These are phyloP conservation scores for Komagataella pastoris DNA, from an alignment of 805 yeast species.

Conservation along the genomic window DNA sequence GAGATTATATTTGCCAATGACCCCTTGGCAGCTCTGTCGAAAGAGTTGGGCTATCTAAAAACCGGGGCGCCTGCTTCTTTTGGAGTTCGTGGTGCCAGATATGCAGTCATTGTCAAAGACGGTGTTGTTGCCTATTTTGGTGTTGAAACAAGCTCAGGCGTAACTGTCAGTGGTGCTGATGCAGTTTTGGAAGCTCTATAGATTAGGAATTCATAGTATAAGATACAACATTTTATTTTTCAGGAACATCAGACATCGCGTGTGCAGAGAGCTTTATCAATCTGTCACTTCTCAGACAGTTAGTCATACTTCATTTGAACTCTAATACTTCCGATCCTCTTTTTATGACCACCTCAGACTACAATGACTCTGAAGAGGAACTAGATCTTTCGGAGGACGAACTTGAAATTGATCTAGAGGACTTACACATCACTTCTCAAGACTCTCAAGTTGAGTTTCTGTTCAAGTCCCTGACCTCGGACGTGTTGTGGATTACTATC, in stretches of 20 bases:
- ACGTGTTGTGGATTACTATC: conserved; percentile 15
- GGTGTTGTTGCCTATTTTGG: conserved; percentile 21
- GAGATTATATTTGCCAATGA: conserved; percentile 50
- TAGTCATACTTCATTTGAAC: neutral
- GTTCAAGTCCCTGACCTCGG: conserved; percentile 11
- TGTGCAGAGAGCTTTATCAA: neutral
- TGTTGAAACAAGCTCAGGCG: conserved; percentile 28
- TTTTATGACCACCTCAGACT: neutral
- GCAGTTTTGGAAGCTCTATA: conserved; percentile 18
- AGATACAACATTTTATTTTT: neutral
- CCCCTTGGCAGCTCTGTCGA: conserved; percentile 46
- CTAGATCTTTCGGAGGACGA: neutral
- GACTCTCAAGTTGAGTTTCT: neutral
- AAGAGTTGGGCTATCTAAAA: conserved; percentile 41
- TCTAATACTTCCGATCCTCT: neutral
- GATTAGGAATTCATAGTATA: neutral
- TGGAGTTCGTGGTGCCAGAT: conserved; percentile 54
- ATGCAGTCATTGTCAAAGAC: conserved; percentile 52
- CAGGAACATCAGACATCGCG: neutral
- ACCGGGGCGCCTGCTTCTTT: conserved; percentile 40
- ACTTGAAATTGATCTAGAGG: neutral
- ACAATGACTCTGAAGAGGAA: neutral
- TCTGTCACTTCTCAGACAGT: neutral
- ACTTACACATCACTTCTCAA: neutral
- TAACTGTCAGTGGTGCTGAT: conserved; percentile 30